Base-by-base conservation (phyloP, 75 land plant genomes). In the Cunninghamia lanceolata region DNA sequence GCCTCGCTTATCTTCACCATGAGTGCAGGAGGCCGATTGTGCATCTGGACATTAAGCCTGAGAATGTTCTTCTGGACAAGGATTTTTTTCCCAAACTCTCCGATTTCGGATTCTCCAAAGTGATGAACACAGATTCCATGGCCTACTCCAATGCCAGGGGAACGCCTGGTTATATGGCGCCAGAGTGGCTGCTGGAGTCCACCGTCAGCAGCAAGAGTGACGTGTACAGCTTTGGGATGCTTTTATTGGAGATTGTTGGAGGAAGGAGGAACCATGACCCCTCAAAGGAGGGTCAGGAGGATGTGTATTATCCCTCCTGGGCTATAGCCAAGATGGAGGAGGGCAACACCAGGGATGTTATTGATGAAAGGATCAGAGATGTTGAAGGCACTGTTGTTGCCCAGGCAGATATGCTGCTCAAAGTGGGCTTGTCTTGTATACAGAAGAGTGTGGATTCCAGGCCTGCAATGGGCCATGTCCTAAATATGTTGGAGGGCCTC, bases 401-500 rank as follows among this genome's bases (percentile, higher is more conserved):
- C 2, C 15, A 52, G 70, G 89, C 87, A 14, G 84, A 87, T 42
- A 84, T 83, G 77, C 84, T 87, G 63, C 35, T 85, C 8, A 87
- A 39, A 52, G 87, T 89, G 32, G 93, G 90, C 43, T 59, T 92
- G n/a, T 89, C 85, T 85, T 92, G 93, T 82, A 89, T 90, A 36
- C 93, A 92, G 86, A 68, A 89, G 34, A 35, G 71, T 71, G 90
- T 90, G 4, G 91, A 82, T 0, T 0, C 45, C 5, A 87, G 93
- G 70, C 93, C 93, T 38, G 1, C 83, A 39, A 89, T 90, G 90
- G 90, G 89, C 52, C 56, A 52, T 17, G 90, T 90, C 16, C 87
- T 88, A 84, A 87, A 90, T 56, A 92, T 92, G 90, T 63, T 92
- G 84, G 91, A 91, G 47, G 93, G 93, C 8, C 32, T 88, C 30